phyloP scores from a whole-genome alignment of 73 alveolate species.

The Paramecium pentaurelia region DNA sequence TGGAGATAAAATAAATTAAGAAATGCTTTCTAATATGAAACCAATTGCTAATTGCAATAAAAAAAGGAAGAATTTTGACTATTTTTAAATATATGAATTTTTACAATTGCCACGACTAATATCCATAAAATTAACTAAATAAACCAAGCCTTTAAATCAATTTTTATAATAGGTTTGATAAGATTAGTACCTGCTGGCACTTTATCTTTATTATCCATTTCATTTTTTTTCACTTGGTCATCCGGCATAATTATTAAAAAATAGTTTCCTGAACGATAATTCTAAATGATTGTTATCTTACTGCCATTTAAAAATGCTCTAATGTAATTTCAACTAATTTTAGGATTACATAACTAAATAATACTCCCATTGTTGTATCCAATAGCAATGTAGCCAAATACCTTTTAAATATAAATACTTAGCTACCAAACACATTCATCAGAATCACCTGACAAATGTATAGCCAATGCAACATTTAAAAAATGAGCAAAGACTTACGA shows the following conservation, averaged over 20 bases:
- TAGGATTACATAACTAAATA: background rate
- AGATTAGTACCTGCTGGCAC: background rate
- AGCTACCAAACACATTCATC: constrained; percentile 67
- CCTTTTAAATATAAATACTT: constrained; percentile 11
- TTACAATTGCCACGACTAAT: background rate
- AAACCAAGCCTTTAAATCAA: background rate
- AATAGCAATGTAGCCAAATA: constrained; percentile 68
- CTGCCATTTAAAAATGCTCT: background rate
- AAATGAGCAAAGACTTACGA: constrained; percentile 64
- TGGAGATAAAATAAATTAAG: background rate
- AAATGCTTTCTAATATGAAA: background rate
- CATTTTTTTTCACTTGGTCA: background rate
- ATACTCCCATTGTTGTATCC: constrained; percentile 62
- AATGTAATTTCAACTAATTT: background rate
- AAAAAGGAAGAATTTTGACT: background rate
- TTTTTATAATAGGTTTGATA: background rate
- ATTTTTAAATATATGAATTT: background rate
- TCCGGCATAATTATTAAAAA: background rate
- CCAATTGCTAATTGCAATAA: background rate
- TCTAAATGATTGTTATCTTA: background rate
- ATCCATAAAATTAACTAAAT: constrained; percentile 7
- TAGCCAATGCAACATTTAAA: constrained; percentile 65
- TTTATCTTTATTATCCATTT: background rate
- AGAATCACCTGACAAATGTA: constrained; percentile 57
- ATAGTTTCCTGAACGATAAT: background rate